Evolutionary conservation across 805 yeast species (phyloP), one percentile per base, ranked within the genome.

Genomic region (Kodamaea laetipori): DNA sequence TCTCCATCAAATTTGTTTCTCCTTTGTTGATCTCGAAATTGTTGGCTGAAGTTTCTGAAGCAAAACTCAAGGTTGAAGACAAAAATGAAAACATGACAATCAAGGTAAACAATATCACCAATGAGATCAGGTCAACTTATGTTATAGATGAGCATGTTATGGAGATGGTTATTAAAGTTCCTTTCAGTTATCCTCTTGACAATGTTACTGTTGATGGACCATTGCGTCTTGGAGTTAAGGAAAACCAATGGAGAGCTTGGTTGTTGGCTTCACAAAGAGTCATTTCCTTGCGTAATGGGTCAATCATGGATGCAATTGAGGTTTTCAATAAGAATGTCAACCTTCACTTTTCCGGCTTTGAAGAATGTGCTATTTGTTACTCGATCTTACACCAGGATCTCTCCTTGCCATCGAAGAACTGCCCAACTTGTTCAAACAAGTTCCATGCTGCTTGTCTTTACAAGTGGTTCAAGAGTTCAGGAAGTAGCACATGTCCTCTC

Each of bases 341-440:
- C 43, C 73, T 86, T 54, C 95, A 90, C 59, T 90, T 95, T 62
- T 86, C 90, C 6, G 97, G 97, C 0, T 90, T 88, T 51, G 97
- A 89, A 56, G 98, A 92, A 47, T 94, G 99, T 75, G 96, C 98
- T 2, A 90, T 94, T 53, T 94, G 99, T 63, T 94, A 94, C 63
- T 86, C 96, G 11, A 84, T 92, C 44, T 68, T 94, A 50, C 96
- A 90, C 58, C 90, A 86, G 49, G 97, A 90, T 57, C 87, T 86
- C 55, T 84, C 96, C 6, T 74, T 94, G 45, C 99, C 99, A 5
- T 81, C 89, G 39, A 90, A 89, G 65, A 76, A 76, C 2, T 94
- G 99, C 66, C 73, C 84, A 11, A 90, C 96, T 0, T 94, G 99
- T 74, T 81, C 81, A 57, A 92, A 94, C 72, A 88, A 86, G 61